Conservation (phyloP, 108 stramenopile genomes). For the Cylindrotheca closterium region DNA sequence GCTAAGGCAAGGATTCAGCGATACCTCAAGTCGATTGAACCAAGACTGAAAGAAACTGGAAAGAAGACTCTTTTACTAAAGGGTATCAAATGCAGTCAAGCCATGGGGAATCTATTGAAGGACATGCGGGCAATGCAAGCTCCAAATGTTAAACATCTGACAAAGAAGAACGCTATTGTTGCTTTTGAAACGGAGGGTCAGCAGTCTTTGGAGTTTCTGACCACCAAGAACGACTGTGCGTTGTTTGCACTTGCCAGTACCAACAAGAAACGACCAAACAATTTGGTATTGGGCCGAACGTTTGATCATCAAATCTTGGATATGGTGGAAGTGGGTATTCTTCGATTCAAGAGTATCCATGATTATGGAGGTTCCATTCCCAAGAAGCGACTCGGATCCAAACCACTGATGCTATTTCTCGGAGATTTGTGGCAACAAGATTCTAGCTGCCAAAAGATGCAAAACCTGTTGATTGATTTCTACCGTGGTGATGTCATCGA, state of each 20-base stretch:
- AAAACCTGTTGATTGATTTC: conserved; percentile 93
- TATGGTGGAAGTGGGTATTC: conserved; percentile 93
- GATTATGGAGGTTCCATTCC: conserved; percentile 79
- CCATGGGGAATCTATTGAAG: conserved; percentile 79
- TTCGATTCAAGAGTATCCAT: conserved; percentile 72
- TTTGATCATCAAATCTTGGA: conserved; percentile 97
- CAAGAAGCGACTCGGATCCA: conserved; percentile 83
- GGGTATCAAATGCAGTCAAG: conserved; percentile 83
- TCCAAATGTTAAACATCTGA: conserved; percentile 76
- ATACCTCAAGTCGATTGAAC: conserved; percentile 80
- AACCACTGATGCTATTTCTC: conserved; percentile 88
- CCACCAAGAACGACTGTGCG: conserved; percentile 94
- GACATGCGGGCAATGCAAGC: conserved; percentile 84
- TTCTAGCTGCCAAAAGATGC: conserved; percentile 63
- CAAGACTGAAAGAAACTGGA: conserved; percentile 72
- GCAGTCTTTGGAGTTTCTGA: conserved; percentile 79
- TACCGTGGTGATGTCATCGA: conserved; percentile 95
- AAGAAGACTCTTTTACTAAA: conserved; percentile 81
- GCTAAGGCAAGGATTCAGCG: conserved; percentile 85
- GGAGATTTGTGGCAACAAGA: conserved; percentile 91
- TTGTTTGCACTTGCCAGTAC: conserved; percentile 92
- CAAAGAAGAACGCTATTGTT: conserved; percentile 87
- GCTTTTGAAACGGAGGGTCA: conserved; percentile 83
- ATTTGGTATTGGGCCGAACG: conserved; percentile 93
- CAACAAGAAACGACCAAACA: conserved; percentile 99